Percentiles rank a stretch among this genome's conserved stretches.
phyloP scores from a whole-genome alignment of 495 filamentous ascomycete species.

The Aspergillus heteromorphus region DNA sequence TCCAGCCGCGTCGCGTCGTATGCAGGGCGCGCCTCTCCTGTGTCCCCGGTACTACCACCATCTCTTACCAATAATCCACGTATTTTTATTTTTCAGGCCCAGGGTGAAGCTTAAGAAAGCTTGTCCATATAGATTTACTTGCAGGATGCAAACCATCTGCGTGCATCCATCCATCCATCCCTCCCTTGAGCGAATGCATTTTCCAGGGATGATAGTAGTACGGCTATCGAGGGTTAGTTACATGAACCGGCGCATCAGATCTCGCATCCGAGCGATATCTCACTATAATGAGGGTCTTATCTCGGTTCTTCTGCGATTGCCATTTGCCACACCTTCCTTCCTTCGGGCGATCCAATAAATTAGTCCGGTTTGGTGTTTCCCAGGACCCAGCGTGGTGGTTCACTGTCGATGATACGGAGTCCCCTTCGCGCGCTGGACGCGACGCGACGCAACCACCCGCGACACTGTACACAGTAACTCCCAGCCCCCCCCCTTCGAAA shows the following conservation, averaged over 20 bases:
- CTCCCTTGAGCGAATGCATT: neutral
- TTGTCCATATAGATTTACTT: neutral
- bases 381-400: too few relatives aligned
- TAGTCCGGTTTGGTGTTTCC: too few relatives aligned
- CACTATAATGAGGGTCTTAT: neutral
- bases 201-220: neutral
- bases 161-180: too few relatives aligned
- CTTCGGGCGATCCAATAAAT: neutral
- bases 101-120: neutral
- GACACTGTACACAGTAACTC: too few relatives aligned
- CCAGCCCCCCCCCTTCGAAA: too few relatives aligned
- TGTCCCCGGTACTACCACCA: too few relatives aligned
- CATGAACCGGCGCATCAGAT: neutral
- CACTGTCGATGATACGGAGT: too few relatives aligned
- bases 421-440: too few relatives aligned
- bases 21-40: neutral
- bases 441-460: too few relatives aligned
- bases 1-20: neutral
- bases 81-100: neutral
- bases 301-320: neutral
- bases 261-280: neutral
- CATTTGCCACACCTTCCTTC: neutral
- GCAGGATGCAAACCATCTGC: neutral
- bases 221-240: neutral
- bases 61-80: neutral